Evolutionary conservation across 192 early-diverging fungal genomes (phyloP).

Genomic region (Podila clonocystis): DNA sequence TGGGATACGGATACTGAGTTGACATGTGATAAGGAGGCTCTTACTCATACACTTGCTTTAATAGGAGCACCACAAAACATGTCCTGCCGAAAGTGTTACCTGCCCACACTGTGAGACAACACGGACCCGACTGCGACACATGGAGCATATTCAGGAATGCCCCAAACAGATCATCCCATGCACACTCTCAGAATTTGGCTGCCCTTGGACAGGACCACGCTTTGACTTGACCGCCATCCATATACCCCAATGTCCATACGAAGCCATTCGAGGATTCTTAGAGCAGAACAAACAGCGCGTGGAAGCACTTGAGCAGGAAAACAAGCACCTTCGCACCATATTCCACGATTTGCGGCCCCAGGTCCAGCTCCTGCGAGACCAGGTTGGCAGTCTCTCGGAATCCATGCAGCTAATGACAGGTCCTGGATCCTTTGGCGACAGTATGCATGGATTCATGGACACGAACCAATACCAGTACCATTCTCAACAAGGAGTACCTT

Average conservation of each 20-base stretch:
- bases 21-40: background rate
- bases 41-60: constrained; percentile 1
- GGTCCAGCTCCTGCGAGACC: constrained; percentile 42
- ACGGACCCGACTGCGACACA: constrained; percentile 47
- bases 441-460: constrained; percentile 28
- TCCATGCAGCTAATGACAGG: constrained; percentile 33
- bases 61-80: constrained; percentile 64
- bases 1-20: too few species aligned
- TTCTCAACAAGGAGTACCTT: background rate
- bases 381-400: constrained; percentile 38
- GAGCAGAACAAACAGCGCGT: constrained; percentile 54
- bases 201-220: constrained; percentile 66
- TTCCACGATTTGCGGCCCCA: constrained; percentile 44
- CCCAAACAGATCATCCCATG: constrained; percentile 55
- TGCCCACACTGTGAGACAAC: constrained; percentile 66
- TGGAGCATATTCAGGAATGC: constrained; percentile 57
- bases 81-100: constrained; percentile 61
- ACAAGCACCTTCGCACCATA: constrained; percentile 51
- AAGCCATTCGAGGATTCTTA: constrained; percentile 67
- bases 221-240: constrained; percentile 51
- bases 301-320: constrained; percentile 56
- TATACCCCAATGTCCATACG: constrained; percentile 63
- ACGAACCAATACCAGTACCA: constrained; percentile 14
- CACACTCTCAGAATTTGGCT: constrained; percentile 61
- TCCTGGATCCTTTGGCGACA: constrained; percentile 4